These are phyloP conservation scores for Eutypa lata DNA, from an alignment of 2,329 filamentous ascomycete genomes.

Conservation along the genomic window DNA sequence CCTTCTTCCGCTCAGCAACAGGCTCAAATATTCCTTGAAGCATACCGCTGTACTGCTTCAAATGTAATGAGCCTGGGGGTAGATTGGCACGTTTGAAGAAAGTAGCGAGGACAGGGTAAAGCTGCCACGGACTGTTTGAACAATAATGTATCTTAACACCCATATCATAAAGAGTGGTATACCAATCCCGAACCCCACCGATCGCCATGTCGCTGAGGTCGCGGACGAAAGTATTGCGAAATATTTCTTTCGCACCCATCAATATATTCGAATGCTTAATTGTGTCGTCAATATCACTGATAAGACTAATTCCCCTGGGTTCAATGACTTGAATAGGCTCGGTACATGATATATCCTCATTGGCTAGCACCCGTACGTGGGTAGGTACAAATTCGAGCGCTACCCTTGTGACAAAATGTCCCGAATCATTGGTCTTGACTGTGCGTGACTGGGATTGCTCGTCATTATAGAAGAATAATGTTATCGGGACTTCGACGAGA, in stretches of 20 bases:
- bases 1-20: conserved; percentile 90
- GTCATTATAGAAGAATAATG: conserved; percentile 93
- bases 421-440: conserved; percentile 80
- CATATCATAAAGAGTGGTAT: conserved; percentile 69
- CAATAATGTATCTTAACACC: conserved; percentile 94
- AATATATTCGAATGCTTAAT: conserved; percentile 93
- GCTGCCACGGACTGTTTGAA: conserved; percentile 98
- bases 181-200: conserved; percentile 89
- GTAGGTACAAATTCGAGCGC: conserved; percentile 88
- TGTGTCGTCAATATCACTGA: conserved; percentile 97
- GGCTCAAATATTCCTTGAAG: conserved; percentile 97
- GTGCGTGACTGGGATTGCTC: conserved; percentile 77
- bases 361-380: conserved; percentile 81
- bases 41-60: conserved; percentile 97
- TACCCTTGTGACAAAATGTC: conserved; percentile 80
- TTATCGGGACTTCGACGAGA: conserved; percentile 72
- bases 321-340: conserved; percentile 77
- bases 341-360: conserved; percentile 77
- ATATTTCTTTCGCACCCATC: conserved; percentile 86
- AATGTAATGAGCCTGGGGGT: conserved; percentile 83
- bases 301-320: conserved; percentile 78
- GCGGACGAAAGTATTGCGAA: conserved; percentile 91
- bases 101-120: conserved; percentile 83
- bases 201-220: conserved; percentile 79
- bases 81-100: conserved; percentile 80